A percentile compares a stretch with the other conserved stretches of the same genome.
phyloP scores from a whole-genome alignment of 192 early-diverging fungal species.

The Rhizophagus prolifer region DNA sequence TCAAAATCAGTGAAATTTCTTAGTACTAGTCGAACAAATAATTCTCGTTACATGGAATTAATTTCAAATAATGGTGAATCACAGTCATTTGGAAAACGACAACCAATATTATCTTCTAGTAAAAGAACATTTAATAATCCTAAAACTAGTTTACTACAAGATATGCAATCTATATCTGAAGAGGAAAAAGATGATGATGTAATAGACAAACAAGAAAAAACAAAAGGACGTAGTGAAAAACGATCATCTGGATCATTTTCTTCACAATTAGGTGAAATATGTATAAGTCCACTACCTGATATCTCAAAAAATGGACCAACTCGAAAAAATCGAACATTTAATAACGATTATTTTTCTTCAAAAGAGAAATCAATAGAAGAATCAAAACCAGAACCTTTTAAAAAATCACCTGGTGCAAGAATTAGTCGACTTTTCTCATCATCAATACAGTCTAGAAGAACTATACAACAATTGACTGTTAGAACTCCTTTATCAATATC shows the following conservation, averaged over 20 bases:
- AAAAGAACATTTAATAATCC: background rate
- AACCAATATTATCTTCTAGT: background rate
- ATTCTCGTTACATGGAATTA: background rate
- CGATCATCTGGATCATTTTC: slow-evolving; percentile 7
- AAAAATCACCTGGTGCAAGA: background rate
- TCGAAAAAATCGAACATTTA: background rate
- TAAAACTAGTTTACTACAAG: background rate
- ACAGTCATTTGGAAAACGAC: background rate
- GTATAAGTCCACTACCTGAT: background rate
- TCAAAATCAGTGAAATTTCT: background rate
- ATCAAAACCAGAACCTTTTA: background rate
- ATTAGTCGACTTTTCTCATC: background rate
- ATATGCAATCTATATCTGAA: background rate
- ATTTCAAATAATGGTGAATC: background rate
- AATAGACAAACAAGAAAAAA: background rate
- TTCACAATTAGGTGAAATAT: slow-evolving; percentile 7
- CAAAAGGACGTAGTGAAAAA: slow-evolving; percentile 6
- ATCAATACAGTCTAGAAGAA: slow-evolving; percentile 26
- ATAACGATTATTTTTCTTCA: background rate
- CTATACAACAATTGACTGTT: background rate
- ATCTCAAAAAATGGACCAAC: background rate
- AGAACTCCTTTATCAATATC: slow-evolving; percentile 2
- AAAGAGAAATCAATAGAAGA: background rate
- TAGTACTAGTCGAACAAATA: background rate
- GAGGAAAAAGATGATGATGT: background rate